phyloP scores from a whole-genome alignment of 805 yeast species.

The Ogataea trehalophila region DNA sequence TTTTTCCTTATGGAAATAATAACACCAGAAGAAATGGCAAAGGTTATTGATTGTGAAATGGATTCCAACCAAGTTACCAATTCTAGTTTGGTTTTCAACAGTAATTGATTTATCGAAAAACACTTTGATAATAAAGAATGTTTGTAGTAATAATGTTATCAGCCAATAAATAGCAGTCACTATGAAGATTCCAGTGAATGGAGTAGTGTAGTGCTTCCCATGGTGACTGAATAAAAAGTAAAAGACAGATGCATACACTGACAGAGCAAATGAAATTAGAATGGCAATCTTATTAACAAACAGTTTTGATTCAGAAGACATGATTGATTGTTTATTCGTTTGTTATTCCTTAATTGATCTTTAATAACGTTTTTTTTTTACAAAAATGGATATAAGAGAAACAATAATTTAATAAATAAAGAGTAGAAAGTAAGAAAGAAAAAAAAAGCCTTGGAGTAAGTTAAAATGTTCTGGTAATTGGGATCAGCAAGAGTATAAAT shows the following conservation, averaged over 20 bases:
- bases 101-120: conserved; percentile 29
- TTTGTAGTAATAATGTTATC: conserved; percentile 47
- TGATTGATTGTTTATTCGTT: neutral
- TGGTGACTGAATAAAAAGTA: conserved; percentile 54
- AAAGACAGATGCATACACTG: conserved; percentile 51
- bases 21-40: conserved; percentile 57
- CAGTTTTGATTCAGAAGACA: conserved; percentile 14
- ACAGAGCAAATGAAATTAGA: conserved; percentile 48
- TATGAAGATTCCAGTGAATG: conserved; percentile 57
- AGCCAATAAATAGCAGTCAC: conserved; percentile 56
- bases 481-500: no score
- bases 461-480: no score
- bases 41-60: conserved; percentile 63
- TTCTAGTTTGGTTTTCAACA: conserved; percentile 25
- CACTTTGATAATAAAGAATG: conserved; percentile 40
- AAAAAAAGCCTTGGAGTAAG: no score
- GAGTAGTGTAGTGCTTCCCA: conserved; percentile 48
- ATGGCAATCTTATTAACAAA: conserved; percentile 36
- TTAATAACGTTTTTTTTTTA: no score
- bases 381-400: no score
- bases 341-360: neutral
- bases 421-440: no score
- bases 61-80: conserved; percentile 43
- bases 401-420: no score
- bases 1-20: conserved; percentile 54